phyloP scores from a whole-genome alignment of 352 stramenopile genomes.

The Pythium angustatum region DNA sequence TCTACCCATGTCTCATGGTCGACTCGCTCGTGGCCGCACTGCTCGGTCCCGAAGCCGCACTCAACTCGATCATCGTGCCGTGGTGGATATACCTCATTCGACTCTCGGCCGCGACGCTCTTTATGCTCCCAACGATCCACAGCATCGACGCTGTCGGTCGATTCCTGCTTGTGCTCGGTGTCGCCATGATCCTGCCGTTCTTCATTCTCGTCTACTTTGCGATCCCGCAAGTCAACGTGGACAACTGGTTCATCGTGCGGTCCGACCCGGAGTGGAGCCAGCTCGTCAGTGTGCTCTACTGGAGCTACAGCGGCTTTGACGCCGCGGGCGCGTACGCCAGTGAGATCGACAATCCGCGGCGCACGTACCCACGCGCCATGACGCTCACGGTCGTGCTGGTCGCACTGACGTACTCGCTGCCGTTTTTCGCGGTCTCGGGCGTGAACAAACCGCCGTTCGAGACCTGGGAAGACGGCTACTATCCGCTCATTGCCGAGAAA shows the following conservation, averaged over 20 bases:
- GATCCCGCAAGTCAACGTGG: conserved; percentile 56
- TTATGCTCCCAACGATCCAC: conserved; percentile 72
- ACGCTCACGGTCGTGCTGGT: conserved; percentile 80
- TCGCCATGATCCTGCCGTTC: conserved; percentile 92
- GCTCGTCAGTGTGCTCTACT: conserved; percentile 95
- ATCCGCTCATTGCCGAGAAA: conserved; percentile 85
- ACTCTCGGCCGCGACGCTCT: conserved; percentile 42
- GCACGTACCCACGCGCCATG: conserved; percentile 61
- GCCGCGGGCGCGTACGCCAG: conserved; percentile 89
- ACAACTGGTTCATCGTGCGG: conserved; percentile 71
- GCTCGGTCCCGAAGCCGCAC: conserved; percentile 24
- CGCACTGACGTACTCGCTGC: conserved; percentile 87
- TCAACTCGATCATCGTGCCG: conserved; percentile 43
- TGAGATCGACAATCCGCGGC: conserved; percentile 86
- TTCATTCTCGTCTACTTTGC: conserved; percentile 75
- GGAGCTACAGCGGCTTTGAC: conserved; percentile 97
- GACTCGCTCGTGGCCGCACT: conserved; percentile 59
- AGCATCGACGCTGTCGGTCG: conserved; percentile 89
- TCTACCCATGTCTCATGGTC: conserved; percentile 80
- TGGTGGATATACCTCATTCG: conserved; percentile 57
- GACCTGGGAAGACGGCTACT: conserved; percentile 92
- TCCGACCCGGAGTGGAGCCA: conserved; percentile 74
- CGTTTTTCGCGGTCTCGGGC: conserved; percentile 87
- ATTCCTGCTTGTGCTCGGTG: conserved; percentile 78
- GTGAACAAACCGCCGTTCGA: conserved; percentile 77